Evolutionary conservation across 2,329 filamentous ascomycete genomes (phyloP).

Genomic region (Anthostomella pinea): DNA sequence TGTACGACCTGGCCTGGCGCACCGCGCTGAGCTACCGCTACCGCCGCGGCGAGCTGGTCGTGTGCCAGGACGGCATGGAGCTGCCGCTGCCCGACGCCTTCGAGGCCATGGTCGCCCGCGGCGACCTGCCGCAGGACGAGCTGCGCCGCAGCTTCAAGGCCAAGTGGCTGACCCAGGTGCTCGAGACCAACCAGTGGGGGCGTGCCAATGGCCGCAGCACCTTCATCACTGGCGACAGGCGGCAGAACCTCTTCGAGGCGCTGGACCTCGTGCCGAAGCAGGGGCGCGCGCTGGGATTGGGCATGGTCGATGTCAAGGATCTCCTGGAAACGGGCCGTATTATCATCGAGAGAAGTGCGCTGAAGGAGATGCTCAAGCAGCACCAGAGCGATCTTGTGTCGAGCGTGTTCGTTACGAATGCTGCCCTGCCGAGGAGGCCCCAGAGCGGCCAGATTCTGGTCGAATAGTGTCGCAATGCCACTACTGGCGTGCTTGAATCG

Average conservation of each 20-base stretch:
- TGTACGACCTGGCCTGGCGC: constrained; percentile 94
- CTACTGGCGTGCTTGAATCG: neutral
- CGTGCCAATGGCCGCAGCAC: constrained; percentile 66
- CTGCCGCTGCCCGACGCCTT: constrained; percentile 56
- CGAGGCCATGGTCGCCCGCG: constrained; percentile 35
- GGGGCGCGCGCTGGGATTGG: constrained; percentile 65
- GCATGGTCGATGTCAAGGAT: constrained; percentile 95
- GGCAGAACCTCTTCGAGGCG: constrained; percentile 63
- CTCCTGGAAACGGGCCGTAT: constrained; percentile 80
- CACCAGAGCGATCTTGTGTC: constrained; percentile 67
- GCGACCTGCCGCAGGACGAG: constrained; percentile 41
- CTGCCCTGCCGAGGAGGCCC: constrained; percentile 22
- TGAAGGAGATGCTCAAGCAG: constrained; percentile 69
- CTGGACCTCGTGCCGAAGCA: constrained; percentile 63
- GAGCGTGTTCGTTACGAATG: constrained; percentile 41
- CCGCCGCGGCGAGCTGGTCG: constrained; percentile 77
- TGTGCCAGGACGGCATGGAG: constrained; percentile 76
- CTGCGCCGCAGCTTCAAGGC: constrained; percentile 56
- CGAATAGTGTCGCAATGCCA: constrained; percentile 19
- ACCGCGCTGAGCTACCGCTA: constrained; percentile 92
- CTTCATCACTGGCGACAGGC: constrained; percentile 64
- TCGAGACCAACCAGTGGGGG: constrained; percentile 70
- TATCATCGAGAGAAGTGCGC: constrained; percentile 78
- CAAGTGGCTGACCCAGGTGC: constrained; percentile 63
- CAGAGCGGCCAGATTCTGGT: constrained; percentile 29